These are phyloP conservation scores for Bremia lactucae DNA, from an alignment of 352 stramenopile genomes.

Conservation along the genomic window DNA sequence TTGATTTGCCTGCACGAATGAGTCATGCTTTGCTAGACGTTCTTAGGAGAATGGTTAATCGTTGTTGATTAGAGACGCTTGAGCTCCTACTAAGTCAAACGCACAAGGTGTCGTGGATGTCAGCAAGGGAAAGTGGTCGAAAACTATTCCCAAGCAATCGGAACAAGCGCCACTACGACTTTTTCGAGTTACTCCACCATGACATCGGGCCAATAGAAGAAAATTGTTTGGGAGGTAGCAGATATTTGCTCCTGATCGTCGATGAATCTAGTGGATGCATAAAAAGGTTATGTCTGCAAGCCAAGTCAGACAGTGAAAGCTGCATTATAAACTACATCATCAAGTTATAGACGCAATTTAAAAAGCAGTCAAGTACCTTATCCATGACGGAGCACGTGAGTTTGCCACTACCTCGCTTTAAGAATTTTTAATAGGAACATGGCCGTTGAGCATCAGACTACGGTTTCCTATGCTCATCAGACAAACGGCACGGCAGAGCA, in stretches of 20 bases:
- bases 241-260: not conserved
- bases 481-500: constrained; percentile 7
- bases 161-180: not conserved
- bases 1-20: too few relatives aligned
- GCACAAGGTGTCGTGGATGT: not conserved
- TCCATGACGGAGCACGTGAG: too few relatives aligned
- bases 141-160: not conserved
- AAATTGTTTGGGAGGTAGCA: not conserved
- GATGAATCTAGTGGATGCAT: not conserved
- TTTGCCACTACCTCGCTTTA: not conserved
- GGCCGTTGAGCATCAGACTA: constrained; percentile 8
- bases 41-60: too few relatives aligned
- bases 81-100: too few relatives aligned
- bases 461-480: constrained; percentile 7
- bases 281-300: not conserved
- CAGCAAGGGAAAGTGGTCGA: not conserved
- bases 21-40: too few relatives aligned
- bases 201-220: not conserved
- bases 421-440: constrained; percentile 1
- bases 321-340: not conserved
- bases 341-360: not conserved
- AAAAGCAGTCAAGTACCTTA: not conserved
- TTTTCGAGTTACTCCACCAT: not conserved
- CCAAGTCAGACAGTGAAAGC: not conserved
- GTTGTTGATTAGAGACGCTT: too few relatives aligned